Conservation (phyloP, 2,329 filamentous ascomycete genomes). For the Phyllosticta citribraziliensis region DNA sequence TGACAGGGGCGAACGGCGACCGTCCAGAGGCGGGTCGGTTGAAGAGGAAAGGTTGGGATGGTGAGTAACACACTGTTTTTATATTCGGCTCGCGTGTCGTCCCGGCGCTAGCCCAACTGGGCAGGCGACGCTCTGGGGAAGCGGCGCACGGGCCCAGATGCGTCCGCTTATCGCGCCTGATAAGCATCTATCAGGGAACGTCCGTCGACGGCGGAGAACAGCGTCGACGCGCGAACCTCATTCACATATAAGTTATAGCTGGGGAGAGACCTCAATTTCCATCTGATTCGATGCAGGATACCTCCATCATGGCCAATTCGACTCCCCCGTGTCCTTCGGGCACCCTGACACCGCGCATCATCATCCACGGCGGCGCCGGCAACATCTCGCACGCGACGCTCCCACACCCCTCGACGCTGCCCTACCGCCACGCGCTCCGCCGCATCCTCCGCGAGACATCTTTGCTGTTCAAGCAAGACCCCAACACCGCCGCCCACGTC, state of each 20-base stretch:
- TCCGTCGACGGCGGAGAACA: background rate
- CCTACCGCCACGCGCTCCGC: slow-evolving; percentile 30
- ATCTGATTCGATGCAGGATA: background rate
- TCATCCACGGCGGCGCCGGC: slow-evolving; percentile 40
- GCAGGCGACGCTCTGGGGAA: background rate
- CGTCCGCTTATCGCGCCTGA: background rate
- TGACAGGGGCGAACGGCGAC: background rate
- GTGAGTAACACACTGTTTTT: background rate
- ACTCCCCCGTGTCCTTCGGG: background rate
- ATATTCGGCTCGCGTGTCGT: background rate
- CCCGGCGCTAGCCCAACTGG: background rate
- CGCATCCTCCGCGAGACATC: slow-evolving; percentile 24
- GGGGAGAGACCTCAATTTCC: background rate
- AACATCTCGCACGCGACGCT: slow-evolving; percentile 36
- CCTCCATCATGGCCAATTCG: background rate
- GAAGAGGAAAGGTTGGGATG: background rate
- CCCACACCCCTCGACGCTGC: slow-evolving; percentile 23
- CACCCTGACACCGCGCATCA: slow-evolving; percentile 30
- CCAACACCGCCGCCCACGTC: slow-evolving; percentile 53
- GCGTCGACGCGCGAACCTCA: background rate
- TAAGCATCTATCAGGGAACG: background rate
- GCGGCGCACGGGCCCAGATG: too few species aligned
- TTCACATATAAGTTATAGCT: background rate
- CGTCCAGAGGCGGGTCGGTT: background rate
- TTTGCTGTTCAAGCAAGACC: slow-evolving; percentile 17